Conservation (phyloP, 129 eudicot species). For the Oenanthe sinensis region DNA sequence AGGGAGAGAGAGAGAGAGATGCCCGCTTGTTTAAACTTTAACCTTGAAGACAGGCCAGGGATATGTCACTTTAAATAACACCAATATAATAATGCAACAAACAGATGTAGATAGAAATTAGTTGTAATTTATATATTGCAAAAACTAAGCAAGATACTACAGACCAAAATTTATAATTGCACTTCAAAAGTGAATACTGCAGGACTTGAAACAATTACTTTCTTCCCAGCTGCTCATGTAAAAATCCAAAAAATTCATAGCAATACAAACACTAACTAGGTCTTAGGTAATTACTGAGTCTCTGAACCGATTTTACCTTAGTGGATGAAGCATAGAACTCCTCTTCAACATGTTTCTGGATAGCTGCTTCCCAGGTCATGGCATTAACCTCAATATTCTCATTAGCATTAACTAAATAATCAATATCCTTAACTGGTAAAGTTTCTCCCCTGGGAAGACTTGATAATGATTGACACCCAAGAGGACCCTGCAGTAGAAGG, state of each 20-base stretch:
- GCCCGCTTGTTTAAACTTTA: background rate
- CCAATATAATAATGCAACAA: background rate
- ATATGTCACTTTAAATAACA: background rate
- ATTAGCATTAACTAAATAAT: conserved; percentile 38
- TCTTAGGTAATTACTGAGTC: background rate
- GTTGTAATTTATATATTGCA: background rate
- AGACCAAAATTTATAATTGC: background rate
- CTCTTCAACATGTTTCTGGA: conserved; percentile 77
- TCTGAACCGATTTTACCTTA: conserved; percentile 41
- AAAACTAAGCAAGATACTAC: background rate
- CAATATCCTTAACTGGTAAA: conserved; percentile 42
- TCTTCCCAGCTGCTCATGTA: background rate
- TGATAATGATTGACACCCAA: conserved; percentile 80
- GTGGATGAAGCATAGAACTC: conserved; percentile 59
- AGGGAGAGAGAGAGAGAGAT: background rate
- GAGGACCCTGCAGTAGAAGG: conserved; percentile 62
- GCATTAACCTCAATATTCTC: conserved; percentile 59
- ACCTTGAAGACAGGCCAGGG: background rate
- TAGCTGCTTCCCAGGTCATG: conserved; percentile 86
- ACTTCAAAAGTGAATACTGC: background rate
- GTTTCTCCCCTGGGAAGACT: conserved; percentile 63
- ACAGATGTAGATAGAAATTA: background rate
- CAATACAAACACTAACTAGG: conserved; percentile 6
- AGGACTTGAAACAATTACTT: background rate
- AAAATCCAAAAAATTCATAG: background rate